Conservation (phyloP, 352 stramenopile species). For the Pythium chondricola region DNA sequence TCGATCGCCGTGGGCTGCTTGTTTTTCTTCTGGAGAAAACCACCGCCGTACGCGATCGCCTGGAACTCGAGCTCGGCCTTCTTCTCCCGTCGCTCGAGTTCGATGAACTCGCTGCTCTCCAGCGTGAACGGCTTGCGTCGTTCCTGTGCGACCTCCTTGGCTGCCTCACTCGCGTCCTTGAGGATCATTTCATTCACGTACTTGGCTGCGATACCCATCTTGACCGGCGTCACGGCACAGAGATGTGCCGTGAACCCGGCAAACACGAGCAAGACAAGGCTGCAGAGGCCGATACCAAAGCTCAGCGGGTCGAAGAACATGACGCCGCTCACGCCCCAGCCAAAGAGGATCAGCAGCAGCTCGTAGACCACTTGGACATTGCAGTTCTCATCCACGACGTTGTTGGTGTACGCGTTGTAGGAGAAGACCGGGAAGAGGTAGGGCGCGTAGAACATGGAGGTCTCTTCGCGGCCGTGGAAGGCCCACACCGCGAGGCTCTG, state of each 20-base stretch:
- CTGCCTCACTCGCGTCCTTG: slow-evolving; percentile 70
- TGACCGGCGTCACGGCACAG: slow-evolving; percentile 78
- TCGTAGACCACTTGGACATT: slow-evolving; percentile 66
- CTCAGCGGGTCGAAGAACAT: slow-evolving; percentile 89
- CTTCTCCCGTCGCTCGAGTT: slow-evolving; percentile 59
- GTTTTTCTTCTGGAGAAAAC: slow-evolving; percentile 51
- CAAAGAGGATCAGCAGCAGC: slow-evolving; percentile 61
- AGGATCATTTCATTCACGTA: slow-evolving; percentile 88
- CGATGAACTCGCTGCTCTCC: slow-evolving; percentile 72
- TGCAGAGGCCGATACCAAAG: slow-evolving; percentile 85
- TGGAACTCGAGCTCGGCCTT: slow-evolving; percentile 83
- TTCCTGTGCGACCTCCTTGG: slow-evolving; percentile 58
- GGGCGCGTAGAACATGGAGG: slow-evolving; percentile 75
- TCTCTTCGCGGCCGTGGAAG: slow-evolving; percentile 43
- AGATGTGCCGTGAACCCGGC: slow-evolving; percentile 70
- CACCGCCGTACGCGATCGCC: slow-evolving; percentile 68
- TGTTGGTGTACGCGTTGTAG: slow-evolving; percentile 88
- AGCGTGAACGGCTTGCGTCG: slow-evolving; percentile 65
- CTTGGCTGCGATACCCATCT: slow-evolving; percentile 84
- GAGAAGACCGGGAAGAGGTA: slow-evolving; percentile 90
- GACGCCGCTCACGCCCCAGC: slow-evolving; percentile 82
- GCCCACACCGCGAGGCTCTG: slow-evolving; percentile 61
- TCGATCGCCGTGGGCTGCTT: slow-evolving; percentile 8
- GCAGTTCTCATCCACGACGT: slow-evolving; percentile 83
- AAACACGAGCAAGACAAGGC: slow-evolving; percentile 72